phyloP scores from a whole-genome alignment of 2,329 filamentous ascomycete species.

The Nemania bipapillata region DNA sequence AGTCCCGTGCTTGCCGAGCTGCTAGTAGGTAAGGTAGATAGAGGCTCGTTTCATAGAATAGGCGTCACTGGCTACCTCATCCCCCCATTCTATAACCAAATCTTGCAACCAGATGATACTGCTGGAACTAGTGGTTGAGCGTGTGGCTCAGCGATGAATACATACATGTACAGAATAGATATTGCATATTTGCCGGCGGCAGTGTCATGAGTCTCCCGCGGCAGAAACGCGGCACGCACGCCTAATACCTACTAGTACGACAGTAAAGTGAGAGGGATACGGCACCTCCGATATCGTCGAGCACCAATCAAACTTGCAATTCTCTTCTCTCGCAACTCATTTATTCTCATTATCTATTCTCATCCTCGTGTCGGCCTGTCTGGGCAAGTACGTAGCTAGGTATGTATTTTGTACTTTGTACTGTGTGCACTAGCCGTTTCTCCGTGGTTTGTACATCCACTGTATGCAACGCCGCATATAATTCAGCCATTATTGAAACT shows the following conservation, averaged over 20 bases:
- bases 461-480: constrained; percentile 30
- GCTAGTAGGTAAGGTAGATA: neutral
- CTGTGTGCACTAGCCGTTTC: neutral
- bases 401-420: constrained; percentile 13
- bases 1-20: neutral
- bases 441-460: neutral
- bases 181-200: constrained; percentile 30
- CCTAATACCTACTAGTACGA: neutral
- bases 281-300: constrained; percentile 15
- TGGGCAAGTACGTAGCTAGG: neutral
- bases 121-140: neutral
- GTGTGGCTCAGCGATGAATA: constrained; percentile 1
- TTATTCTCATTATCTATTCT: too few relatives aligned
- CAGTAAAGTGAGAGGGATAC: neutral
- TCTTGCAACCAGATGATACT: constrained; percentile 12
- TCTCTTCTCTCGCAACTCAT: constrained; percentile 15
- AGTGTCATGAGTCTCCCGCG: constrained; percentile 37
- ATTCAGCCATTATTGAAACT: constrained; percentile 32
- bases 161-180: neutral
- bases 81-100: constrained; percentile 17
- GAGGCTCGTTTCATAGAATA: neutral
- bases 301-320: constrained; percentile 29
- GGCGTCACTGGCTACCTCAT: neutral
- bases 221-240: constrained; percentile 22
- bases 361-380: neutral